phyloP scores from a whole-genome alignment of 148 eudicot species.

The Vaccinium macrocarpon region DNA sequence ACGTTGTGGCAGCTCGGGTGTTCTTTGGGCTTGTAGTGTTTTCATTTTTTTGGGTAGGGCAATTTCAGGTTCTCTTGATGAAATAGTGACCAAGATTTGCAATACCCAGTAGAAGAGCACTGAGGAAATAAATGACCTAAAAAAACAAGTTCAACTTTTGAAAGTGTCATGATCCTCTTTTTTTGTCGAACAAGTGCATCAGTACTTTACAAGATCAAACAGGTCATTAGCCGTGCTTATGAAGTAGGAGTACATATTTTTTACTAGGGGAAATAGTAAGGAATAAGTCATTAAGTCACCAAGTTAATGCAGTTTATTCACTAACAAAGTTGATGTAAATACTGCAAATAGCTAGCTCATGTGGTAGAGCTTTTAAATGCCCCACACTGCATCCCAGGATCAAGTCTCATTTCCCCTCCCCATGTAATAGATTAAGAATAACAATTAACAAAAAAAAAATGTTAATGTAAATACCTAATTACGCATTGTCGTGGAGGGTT shows the following conservation, averaged over 20 bases:
- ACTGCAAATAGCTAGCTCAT: too few species aligned
- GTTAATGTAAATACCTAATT: too few species aligned
- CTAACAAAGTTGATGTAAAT: too few species aligned
- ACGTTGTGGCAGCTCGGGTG: too few species aligned
- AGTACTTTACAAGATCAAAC: neutral
- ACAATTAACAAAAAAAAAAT: too few species aligned
- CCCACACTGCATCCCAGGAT: too few species aligned
- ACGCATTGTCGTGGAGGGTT: too few species aligned
- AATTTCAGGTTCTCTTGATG: conserved; percentile 15
- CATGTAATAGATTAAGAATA: too few species aligned
- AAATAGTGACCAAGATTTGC: conserved; percentile 19
- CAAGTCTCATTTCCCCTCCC: too few species aligned
- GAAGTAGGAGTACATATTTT: neutral
- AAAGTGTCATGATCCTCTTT: neutral
- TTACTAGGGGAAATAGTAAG: neutral
- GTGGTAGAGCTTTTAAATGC: too few species aligned
- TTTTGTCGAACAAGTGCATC: neutral
- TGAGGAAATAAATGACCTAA: conserved; percentile 14
- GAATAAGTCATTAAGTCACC: neutral
- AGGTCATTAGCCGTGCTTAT: neutral
- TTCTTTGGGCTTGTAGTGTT: too few species aligned
- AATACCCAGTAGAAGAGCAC: conserved; percentile 14
- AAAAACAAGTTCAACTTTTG: neutral
- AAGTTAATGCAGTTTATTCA: too few species aligned
- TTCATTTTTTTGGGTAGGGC: conserved; percentile 19